These are phyloP conservation scores for Hibiscus mutabilis DNA, from an alignment of 345 rosid species.

Conservation along the genomic window DNA sequence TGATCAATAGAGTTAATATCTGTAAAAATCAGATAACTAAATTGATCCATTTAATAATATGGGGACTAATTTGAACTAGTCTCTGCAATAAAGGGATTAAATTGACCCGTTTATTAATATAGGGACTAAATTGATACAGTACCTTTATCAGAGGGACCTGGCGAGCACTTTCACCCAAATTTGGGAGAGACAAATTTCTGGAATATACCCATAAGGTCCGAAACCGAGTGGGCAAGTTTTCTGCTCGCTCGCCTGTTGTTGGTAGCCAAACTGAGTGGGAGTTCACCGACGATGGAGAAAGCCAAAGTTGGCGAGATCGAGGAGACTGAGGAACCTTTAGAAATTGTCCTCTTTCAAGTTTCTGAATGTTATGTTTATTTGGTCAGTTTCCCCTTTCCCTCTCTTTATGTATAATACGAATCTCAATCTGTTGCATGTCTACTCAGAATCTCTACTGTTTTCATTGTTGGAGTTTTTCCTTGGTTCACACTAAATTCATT, in stretches of 20 bases:
- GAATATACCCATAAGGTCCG: neutral
- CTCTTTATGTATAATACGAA: neutral
- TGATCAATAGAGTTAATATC: too few relatives aligned
- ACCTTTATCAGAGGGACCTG: too few relatives aligned
- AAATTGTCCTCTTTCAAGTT: conserved; percentile 77
- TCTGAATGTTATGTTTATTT: conserved; percentile 90
- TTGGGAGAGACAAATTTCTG: neutral
- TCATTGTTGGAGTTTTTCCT: neutral
- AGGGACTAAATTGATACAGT: too few relatives aligned
- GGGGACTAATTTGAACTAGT: too few relatives aligned
- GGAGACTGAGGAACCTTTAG: conserved; percentile 47
- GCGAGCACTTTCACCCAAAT: neutral
- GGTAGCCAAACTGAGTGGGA: neutral
- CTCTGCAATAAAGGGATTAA: too few relatives aligned
- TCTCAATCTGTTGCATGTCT: neutral
- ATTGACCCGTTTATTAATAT: too few relatives aligned
- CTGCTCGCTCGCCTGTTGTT: neutral
- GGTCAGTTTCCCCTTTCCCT: conserved; percentile 29
- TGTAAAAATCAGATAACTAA: too few relatives aligned
- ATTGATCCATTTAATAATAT: too few relatives aligned
- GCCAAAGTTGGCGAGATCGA: conserved; percentile 31
- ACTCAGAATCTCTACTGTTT: neutral
- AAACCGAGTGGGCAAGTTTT: neutral
- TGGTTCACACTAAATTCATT: neutral
- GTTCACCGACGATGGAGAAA: conserved; percentile 21